Base-by-base conservation (phyloP, 306 rosid genomes). In the Vigna unguiculata region DNA sequence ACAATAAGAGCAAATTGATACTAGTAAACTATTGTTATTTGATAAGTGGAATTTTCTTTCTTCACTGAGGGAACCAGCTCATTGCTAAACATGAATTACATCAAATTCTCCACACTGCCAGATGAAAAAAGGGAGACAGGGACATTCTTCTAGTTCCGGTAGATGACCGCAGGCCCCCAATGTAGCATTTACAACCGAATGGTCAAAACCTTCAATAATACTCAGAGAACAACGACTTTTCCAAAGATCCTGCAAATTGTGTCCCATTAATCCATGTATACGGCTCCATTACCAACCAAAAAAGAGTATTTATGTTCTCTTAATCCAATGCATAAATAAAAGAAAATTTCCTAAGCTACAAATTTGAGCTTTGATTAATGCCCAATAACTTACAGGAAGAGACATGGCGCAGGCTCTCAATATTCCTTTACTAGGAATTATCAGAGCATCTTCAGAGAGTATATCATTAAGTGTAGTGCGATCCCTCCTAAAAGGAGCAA, bases 91-190 rank as follows among this genome's bases (percentile, higher is more conserved):
- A n/a, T 47, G 64, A 78, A 83, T 10, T 82, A 94, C 98, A 86
- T 86, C 87, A 53, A 71, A 72, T 78, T 86, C 87, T 81, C 97
- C 98, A 77, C 88, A 86, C 77, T 94, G 97, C 97, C 98, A 94
- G 57, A 88, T 77, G 75, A 40, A 84, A 77, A 70, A 87, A 4
- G 97, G 92, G 38, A 92, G 86, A 69, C 85, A 86, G 78, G 92
- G 93, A 85, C 85, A 81, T 77, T 89, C 93, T 79, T 89, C 86
- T 21, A 21, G 47, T 54, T 76, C 84, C 43, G 93, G 88, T 49
- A 82, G 85, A 69, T 82, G 70, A 52, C 96, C 88, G 38, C 97
- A 92, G 34, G 95, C 96, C 75, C 98, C 98, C 71, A 94, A 81
- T 11, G 85, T 88, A 45, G 78, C 51, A 67, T 94, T 94, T 75